A percentile compares a stretch with the other conserved stretches of the same genome.
phyloP scores from a whole-genome alignment of 352 stramenopile genomes.

The Phytophthora fragariaefolia region DNA sequence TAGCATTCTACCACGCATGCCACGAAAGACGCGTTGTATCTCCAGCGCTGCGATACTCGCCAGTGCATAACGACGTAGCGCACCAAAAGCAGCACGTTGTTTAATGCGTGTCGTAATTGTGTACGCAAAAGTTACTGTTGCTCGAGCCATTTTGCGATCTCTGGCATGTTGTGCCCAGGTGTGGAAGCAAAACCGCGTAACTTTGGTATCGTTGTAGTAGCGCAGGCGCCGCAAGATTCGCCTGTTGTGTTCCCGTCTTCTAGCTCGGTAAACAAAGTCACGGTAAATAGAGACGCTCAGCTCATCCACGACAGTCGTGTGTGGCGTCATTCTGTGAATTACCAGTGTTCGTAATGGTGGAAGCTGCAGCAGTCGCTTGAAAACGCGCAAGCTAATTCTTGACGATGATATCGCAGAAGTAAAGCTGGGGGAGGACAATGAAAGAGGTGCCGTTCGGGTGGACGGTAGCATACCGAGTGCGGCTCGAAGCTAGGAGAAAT shows the following conservation, averaged over 20 bases:
- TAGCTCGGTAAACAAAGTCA: constrained; percentile 49
- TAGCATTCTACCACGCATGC: constrained; percentile 44
- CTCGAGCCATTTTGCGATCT: constrained; percentile 45
- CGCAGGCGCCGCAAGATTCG: constrained; percentile 60
- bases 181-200: constrained; percentile 46
- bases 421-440: constrained; percentile 27
- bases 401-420: constrained; percentile 32
- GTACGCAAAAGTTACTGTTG: constrained; percentile 38
- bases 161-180: constrained; percentile 44
- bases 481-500: constrained; percentile 46
- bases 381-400: constrained; percentile 51
- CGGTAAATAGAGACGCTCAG: constrained; percentile 61
- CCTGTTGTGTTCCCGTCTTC: constrained; percentile 56
- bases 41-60: constrained; percentile 61
- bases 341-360: constrained; percentile 56
- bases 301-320: constrained; percentile 66
- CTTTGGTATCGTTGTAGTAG: constrained; percentile 56
- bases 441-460: constrained; percentile 18
- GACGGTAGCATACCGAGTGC: constrained; percentile 52
- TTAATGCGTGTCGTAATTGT: constrained; percentile 43
- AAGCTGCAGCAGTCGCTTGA: constrained; percentile 52
- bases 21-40: constrained; percentile 68
- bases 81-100: constrained; percentile 43
- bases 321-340: constrained; percentile 34
- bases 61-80: constrained; percentile 52